Percentiles rank a stretch among this genome's conserved stretches.
These are phyloP conservation scores for Populus hybrid DNA, from an alignment of 441 rosid species.

Conservation along the genomic window DNA sequence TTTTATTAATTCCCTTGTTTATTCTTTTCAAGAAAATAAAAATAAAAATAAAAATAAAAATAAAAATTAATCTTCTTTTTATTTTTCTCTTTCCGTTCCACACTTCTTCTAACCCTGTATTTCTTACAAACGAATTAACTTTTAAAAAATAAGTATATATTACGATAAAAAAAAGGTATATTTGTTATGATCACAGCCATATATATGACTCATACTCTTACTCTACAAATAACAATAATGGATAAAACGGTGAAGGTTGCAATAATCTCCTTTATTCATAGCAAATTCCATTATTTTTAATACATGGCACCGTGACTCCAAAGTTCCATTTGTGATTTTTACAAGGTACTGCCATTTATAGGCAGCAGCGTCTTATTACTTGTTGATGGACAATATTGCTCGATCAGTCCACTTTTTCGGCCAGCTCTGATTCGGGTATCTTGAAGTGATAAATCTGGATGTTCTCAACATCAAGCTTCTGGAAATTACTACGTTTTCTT, in stretches of 20 bases:
- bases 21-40: too few relatives aligned
- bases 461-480: slow-evolving; percentile 55
- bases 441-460: slow-evolving; percentile 59
- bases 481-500: slow-evolving; percentile 55
- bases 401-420: not conserved
- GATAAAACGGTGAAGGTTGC: not conserved
- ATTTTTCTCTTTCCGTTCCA: too few relatives aligned
- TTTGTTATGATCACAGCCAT: too few relatives aligned
- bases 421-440: slow-evolving; percentile 19
- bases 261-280: not conserved
- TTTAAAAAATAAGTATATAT: too few relatives aligned
- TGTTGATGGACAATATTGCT: not conserved
- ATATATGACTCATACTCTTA: too few relatives aligned
- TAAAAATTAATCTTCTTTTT: too few relatives aligned
- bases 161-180: too few relatives aligned
- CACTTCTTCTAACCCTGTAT: too few relatives aligned
- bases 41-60: too few relatives aligned
- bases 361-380: not conserved
- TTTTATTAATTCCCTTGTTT: too few relatives aligned
- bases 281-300: not conserved
- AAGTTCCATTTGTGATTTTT: not conserved
- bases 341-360: not conserved
- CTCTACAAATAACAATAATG: slow-evolving; percentile 12
- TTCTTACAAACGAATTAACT: too few relatives aligned
- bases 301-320: not conserved